phyloP scores from a whole-genome alignment of 257 asterid genomes.

The Solanum sejunctum region DNA sequence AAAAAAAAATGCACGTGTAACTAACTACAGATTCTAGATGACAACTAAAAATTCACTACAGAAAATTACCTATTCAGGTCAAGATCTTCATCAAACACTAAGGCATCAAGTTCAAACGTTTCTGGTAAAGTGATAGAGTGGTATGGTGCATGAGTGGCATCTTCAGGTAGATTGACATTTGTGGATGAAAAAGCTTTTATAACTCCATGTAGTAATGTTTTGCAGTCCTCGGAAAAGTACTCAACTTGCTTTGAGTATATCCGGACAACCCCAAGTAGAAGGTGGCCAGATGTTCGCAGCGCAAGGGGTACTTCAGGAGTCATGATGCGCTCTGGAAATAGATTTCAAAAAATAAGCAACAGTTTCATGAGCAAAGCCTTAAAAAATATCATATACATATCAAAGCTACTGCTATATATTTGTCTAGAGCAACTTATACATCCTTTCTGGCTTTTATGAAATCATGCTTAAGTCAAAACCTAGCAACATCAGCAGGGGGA shows the following conservation, averaged over 20 bases:
- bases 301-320: conserved; percentile 82
- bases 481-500: not conserved
- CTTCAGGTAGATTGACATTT: conserved; percentile 54
- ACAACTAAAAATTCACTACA: not conserved
- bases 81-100: conserved; percentile 36
- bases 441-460: not conserved
- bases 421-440: not conserved
- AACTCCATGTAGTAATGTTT: conserved; percentile 24
- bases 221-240: conserved; percentile 63
- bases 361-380: not conserved
- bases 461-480: not conserved
- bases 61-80: conserved; percentile 28
- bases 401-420: not conserved
- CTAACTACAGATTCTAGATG: not conserved
- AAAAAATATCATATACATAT: not conserved
- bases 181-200: conserved; percentile 28
- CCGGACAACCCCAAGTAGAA: conserved; percentile 87
- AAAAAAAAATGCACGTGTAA: not conserved
- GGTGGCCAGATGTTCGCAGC: conserved; percentile 84
- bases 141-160: conserved; percentile 52
- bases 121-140: conserved; percentile 61
- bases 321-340: conserved; percentile 58
- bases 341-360: not conserved
- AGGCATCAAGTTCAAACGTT: conserved; percentile 51
- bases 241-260: conserved; percentile 85